These are phyloP conservation scores for Pestalotiopsis fici DNA, from an alignment of 2,329 filamentous ascomycete species.

Conservation along the genomic window DNA sequence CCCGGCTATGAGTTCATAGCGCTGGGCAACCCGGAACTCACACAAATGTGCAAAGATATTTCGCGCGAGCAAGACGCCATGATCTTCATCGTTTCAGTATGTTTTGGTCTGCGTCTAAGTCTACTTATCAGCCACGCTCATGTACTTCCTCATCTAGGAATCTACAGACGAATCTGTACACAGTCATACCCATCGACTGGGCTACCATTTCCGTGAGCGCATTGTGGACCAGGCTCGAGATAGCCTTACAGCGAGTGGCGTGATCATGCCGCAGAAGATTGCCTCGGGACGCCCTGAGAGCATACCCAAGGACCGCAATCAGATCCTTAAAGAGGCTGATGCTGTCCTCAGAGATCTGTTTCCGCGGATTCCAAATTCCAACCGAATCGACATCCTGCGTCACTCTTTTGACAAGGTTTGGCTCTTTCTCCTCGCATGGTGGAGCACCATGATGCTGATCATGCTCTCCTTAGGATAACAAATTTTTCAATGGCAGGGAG, in stretches of 20 bases:
- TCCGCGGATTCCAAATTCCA: conserved; percentile 65
- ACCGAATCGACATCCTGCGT: conserved; percentile 62
- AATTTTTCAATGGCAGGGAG: conserved; percentile 48
- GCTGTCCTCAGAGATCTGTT: conserved; percentile 64
- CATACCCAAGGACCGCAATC: conserved; percentile 58
- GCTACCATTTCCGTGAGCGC: conserved; percentile 59
- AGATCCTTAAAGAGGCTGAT: conserved; percentile 65
- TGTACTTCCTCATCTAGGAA: conserved; percentile 24
- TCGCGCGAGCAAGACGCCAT: conserved; percentile 63
- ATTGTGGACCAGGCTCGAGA: conserved; percentile 58
- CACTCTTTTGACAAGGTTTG: conserved; percentile 65
- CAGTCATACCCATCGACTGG: conserved; percentile 55
- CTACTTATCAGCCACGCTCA: conserved; percentile 13
- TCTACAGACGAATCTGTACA: conserved; percentile 36
- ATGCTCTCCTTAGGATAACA: conserved; percentile 40
- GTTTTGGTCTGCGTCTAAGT: conserved; percentile 20
- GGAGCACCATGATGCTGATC: not conserved
- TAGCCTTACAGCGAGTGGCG: conserved; percentile 22
- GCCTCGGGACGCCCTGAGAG: conserved; percentile 48
- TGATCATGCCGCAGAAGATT: conserved; percentile 25
- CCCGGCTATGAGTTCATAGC: conserved; percentile 66
- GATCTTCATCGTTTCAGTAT: conserved; percentile 68
- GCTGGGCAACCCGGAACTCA: conserved; percentile 62
- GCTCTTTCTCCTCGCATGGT: conserved; percentile 9
- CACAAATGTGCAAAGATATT: conserved; percentile 63